Percentiles rank a stretch among this genome's conserved stretches.
phyloP scores from a whole-genome alignment of 1,284 basidiomycete species.

The Leccinum solheimii region DNA sequence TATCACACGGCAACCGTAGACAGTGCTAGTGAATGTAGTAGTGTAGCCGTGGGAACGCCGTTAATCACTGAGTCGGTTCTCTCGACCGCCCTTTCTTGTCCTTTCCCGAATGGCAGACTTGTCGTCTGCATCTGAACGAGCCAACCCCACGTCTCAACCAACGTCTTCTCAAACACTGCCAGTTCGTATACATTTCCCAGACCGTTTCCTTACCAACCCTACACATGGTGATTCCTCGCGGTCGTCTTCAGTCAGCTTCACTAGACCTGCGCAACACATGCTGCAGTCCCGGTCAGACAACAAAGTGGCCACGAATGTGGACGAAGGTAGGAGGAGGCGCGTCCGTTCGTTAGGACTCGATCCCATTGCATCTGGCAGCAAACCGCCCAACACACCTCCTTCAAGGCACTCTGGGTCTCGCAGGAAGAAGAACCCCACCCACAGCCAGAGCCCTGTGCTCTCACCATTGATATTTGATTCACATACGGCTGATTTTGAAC shows the following conservation, averaged over 20 bases:
- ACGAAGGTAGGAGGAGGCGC: slow-evolving; percentile 20
- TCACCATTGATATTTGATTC: slow-evolving; percentile 26
- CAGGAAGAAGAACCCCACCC: slow-evolving; percentile 20
- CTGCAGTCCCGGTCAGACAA: slow-evolving; percentile 17
- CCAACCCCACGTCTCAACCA: slow-evolving; percentile 8
- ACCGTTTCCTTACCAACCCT: slow-evolving; percentile 29
- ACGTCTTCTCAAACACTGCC: slow-evolving; percentile 9
- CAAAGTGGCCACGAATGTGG: slow-evolving; percentile 7
- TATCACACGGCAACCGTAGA: slow-evolving; percentile 17
- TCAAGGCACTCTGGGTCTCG: slow-evolving; percentile 19
- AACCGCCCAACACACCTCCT: slow-evolving; percentile 18
- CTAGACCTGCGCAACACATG: slow-evolving; percentile 16
- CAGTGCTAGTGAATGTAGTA: neutral
- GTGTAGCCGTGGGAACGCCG: slow-evolving; percentile 22
- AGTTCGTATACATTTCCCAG: slow-evolving; percentile 32
- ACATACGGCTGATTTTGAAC: slow-evolving; percentile 36
- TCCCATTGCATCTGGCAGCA: slow-evolving; percentile 17
- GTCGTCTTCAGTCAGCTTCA: slow-evolving; percentile 33
- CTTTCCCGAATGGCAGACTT: slow-evolving; percentile 15
- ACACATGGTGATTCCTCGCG: slow-evolving; percentile 31
- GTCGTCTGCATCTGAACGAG: slow-evolving; percentile 9
- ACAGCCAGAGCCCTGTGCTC: slow-evolving; percentile 15
- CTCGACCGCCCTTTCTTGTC: neutral
- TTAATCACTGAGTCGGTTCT: slow-evolving; percentile 4
- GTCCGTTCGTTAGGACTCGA: slow-evolving; percentile 25